phyloP scores from a whole-genome alignment of 306 rosid genomes.

The Vigna hirtella region DNA sequence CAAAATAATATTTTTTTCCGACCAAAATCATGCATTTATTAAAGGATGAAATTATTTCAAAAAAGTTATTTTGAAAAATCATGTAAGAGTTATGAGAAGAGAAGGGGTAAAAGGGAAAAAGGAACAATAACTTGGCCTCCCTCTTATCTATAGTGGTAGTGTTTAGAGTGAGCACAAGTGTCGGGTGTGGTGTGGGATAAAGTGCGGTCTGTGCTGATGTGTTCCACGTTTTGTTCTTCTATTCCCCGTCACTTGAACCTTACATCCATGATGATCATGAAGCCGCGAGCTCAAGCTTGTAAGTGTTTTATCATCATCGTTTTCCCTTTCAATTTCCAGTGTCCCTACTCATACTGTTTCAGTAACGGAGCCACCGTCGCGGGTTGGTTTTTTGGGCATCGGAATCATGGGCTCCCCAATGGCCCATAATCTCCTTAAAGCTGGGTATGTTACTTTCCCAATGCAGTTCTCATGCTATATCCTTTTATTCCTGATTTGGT shows the following conservation, averaged over 20 bases:
- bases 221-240: neutral
- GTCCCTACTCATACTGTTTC: slow-evolving; percentile 6
- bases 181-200: neutral
- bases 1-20: too few species aligned
- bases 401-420: slow-evolving; percentile 99
- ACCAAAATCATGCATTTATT: too few species aligned
- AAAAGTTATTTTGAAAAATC: too few species aligned
- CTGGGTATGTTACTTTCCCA: slow-evolving; percentile 58
- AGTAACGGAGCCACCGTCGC: slow-evolving; percentile 55
- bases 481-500: neutral
- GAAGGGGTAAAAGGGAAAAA: neutral
- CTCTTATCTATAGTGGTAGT: neutral
- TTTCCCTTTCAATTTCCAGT: neutral
- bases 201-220: neutral
- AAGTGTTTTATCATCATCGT: neutral
- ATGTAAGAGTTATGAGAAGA: neutral
- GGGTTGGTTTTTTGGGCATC: slow-evolving; percentile 83
- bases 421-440: slow-evolving; percentile 83
- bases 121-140: neutral
- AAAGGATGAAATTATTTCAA: too few species aligned
- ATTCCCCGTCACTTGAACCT: neutral
- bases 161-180: neutral
- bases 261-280: neutral
- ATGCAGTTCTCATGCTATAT: neutral
- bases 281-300: slow-evolving; percentile 8